Base-by-base conservation (phyloP, 768 basidiomycete species). In the Pulveroboletus ravenelii region DNA sequence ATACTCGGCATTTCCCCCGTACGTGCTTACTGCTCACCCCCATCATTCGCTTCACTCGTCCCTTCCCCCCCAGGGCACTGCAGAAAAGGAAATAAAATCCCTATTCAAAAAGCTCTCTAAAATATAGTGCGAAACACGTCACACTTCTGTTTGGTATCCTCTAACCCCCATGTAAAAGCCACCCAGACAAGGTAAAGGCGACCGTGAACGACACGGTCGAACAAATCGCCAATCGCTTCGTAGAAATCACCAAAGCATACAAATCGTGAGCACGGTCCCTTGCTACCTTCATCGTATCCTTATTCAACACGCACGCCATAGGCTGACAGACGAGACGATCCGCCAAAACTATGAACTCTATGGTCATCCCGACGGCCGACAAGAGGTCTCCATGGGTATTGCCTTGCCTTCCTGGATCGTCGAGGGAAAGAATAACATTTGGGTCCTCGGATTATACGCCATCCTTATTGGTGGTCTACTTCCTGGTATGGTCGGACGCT, bases 301-400 rank as follows among this genome's bases (percentile, higher is more conserved):
- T n/a, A 12, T 15, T 41, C 20, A 48, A 31, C n/a, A 37, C 10
- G 10, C 44, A 3, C 23, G 15, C 5, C 13, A 5, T 57, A 93
- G 90, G 8, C 72, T 99, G 23, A 97, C 94, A 1, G 93, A 99
- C 69, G 90, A 91, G 63, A 85, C 80, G 6, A 93, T 93, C 47
- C 89, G 93, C 37, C 82, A 87, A 61, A 99, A 99, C 68, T 84
- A 84, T 73, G 82, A 88, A 57, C 74, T 84, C 34, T 97, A 89
- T 56, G 93, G 93, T 3, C 87, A 99, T 63, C 96, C 96, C 0
- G 96, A 99, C 66, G 96, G 96, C 7, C 86, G 91, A n/a, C 93
- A 97, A 64, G 88, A 92, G 62, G 76, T 94, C 27, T 83, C 87
- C 14, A 91, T 93, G 80, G 94, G 94, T 46, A 94, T 99, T 57